Evolutionary conservation across 768 basidiomycete species (phyloP), one percentile per base, ranked within the genome.

Genomic region (Suillus hirtellus): DNA sequence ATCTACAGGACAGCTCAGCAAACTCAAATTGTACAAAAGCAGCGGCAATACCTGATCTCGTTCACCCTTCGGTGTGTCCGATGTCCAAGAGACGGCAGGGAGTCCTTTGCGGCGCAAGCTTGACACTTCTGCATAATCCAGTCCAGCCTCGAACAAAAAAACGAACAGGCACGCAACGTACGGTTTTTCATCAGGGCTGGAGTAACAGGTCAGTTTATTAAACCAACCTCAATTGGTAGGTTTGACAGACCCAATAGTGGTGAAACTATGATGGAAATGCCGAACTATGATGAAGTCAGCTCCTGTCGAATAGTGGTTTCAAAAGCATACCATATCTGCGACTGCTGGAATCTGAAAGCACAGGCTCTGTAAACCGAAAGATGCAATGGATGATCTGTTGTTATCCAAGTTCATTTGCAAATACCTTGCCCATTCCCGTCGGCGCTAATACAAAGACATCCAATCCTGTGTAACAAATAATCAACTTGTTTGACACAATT

Each of bases 351-450:
- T 77, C 76, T 94, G 93, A 70, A 94, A 95, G 74, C 93, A 95
- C 4, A 95, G 69, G 68, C 91, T 93, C 91, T 93, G 59, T 4
- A 24, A 6, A 59, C 53, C 14, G 42, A 24, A 21, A 52, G 50
- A 60, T 54, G 59, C 27, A 15, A 11, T 59, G 12, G 17, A 1
- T 50, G 21, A 14, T 3, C 4, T 24, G 31, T 6, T 3, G 42
- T 15, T 6, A 40, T 17, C n/a, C 27, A 43, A 31, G 31, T 31
- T 31, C 31, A 31, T 31, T 11, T 47, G 19, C 31, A 27, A 2
- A 6, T 40, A 89, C 92, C 83, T 95, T 95, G 40, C 93, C 93
- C 89, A 94, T 92, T 4, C 93, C 92, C 11, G 93, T 95, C 0
- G 93, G 92, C 19, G 92, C 93, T 3, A 93, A 81, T 11, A 92